These are phyloP conservation scores for Ambrosiella xylebori DNA, from an alignment of 2,329 filamentous ascomycete genomes.

Conservation along the genomic window DNA sequence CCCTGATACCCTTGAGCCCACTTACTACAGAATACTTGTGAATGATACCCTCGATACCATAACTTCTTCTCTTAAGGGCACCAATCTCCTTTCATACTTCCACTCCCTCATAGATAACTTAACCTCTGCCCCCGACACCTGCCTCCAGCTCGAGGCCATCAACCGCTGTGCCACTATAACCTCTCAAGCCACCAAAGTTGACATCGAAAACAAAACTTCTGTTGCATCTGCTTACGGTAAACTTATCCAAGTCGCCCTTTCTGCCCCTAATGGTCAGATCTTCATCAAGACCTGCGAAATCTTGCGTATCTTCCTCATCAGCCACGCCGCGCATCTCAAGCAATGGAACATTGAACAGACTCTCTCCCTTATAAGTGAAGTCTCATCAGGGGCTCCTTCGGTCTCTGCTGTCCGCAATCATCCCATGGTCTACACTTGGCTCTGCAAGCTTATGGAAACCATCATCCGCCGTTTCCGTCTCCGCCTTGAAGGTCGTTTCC, in stretches of 20 bases:
- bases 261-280: conserved; percentile 15
- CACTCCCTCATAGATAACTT: conserved; percentile 22
- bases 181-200: not conserved
- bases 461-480: conserved; percentile 43
- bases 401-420: conserved; percentile 18
- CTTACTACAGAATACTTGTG: conserved; percentile 19
- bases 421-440: conserved; percentile 25
- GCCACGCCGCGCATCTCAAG: conserved; percentile 31
- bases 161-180: conserved; percentile 21
- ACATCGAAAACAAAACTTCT: conserved; percentile 19
- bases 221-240: conserved; percentile 27
- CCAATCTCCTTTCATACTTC: conserved; percentile 24
- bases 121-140: conserved; percentile 18
- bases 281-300: conserved; percentile 25
- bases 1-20: conserved; percentile 3
- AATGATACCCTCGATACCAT: conserved; percentile 20
- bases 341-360: conserved; percentile 42
- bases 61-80: conserved; percentile 19
- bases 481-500: conserved; percentile 44
- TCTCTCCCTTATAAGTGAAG: conserved; percentile 23
- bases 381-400: conserved; percentile 22
- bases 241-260: conserved; percentile 16
- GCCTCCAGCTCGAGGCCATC: conserved; percentile 29
- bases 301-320: conserved; percentile 31
- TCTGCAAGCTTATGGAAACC: conserved; percentile 37